Base-by-base conservation (phyloP, 1,139 yeast species). In the Zygosaccharomyces sapae region DNA sequence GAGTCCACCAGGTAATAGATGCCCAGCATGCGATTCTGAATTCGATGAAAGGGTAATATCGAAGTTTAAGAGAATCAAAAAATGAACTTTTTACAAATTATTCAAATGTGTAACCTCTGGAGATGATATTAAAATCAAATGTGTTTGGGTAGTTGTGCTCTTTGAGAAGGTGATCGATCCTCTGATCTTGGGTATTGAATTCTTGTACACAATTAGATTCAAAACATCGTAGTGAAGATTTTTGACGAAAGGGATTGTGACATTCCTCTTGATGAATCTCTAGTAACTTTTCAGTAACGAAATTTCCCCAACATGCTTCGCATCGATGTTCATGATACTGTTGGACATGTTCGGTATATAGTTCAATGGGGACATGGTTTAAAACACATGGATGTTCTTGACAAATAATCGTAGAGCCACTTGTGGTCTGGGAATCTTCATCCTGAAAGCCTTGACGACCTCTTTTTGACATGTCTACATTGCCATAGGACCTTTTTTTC, bases 1-100 rank as follows among this genome's bases (percentile, higher is more conserved):
- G 69, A 79, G 74, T 50, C 86, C 79, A 44, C 70, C 66, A 46
- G 77, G 67, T 36, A 74, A 72, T 44, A 70, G 68, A 47, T 83
- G 89, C 58, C 86, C 88, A 1, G 81, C 89, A 66, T 80, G 84
- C 68, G 76, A 80, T 66, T 69, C 96, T 62, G 62, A 76, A 54
- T 74, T 81, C 67, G 77, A 79, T 54, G 69, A 79, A 68, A 71
- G 79, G 70, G 69, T 84, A 61, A 60, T 88, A 67, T 72, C 76
- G 53, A 73, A 71, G 42, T 58, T 81, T 53, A 75, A 71, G 58
- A 71, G 77, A 53, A 79, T 45, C 31, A 44, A 34, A 24, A 39
- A 41, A 22, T 46, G 22, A 38, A 12, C 31, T 37, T 10, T 37
- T n/a, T 25, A 30, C 12, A 30, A 20, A 13, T 41, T 34, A 43